Conservation (phyloP, 2,329 filamentous ascomycete species). For the Cladophialophora carrionii region DNA sequence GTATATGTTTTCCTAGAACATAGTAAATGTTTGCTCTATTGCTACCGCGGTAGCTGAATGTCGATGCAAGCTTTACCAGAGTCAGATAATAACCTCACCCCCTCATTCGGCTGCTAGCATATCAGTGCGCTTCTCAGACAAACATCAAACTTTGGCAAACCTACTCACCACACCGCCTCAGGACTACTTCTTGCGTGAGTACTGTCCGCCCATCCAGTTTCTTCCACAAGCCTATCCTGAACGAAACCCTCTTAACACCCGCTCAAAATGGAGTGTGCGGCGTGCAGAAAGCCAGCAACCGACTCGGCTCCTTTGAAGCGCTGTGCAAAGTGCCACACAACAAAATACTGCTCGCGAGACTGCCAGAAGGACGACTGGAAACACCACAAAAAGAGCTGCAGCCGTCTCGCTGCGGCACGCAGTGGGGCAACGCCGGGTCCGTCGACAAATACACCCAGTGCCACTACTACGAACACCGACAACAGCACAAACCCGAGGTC, state of each 20-base stretch:
- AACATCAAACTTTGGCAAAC: background rate
- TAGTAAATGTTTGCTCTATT: background rate
- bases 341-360: slow-evolving; percentile 56
- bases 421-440: background rate
- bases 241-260: background rate
- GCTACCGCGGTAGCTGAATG: background rate
- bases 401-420: background rate
- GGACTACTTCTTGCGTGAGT: background rate
- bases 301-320: background rate
- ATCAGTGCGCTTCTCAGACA: background rate
- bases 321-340: slow-evolving; percentile 18
- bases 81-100: background rate
- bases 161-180: background rate
- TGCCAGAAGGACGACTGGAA: slow-evolving; percentile 60
- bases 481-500: background rate
- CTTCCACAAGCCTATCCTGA: background rate
- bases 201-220: background rate
- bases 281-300: background rate
- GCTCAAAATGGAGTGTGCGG: background rate
- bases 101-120: background rate
- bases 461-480: background rate
- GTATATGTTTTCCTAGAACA: background rate
- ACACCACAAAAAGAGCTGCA: slow-evolving; percentile 46
- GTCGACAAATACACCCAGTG: background rate
- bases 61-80: background rate